Evolutionary conservation across 192 early-diverging fungal species (phyloP).

Genomic region (Diversispora epigaea): DNA sequence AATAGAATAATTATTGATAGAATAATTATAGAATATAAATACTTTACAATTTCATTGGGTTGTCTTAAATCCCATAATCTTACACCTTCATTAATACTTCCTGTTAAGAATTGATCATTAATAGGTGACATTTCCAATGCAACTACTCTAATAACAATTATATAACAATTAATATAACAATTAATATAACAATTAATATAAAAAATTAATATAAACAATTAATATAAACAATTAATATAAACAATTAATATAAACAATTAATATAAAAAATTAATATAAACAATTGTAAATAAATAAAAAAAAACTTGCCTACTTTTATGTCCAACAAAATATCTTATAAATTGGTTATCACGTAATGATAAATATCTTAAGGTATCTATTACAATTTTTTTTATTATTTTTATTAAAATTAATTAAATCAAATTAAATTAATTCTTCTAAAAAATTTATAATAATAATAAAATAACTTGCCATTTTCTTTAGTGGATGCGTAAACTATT

Average conservation of each 20-base stretch:
- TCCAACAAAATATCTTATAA: constrained; percentile 88
- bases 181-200: background rate
- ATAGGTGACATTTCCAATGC: constrained; percentile 77
- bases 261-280: too few species aligned
- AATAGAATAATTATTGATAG: too few species aligned
- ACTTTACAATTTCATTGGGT: constrained; percentile 52
- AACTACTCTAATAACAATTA: constrained; percentile 55
- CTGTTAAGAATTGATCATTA: constrained; percentile 81
- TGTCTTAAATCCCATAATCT: constrained; percentile 83
- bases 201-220: background rate
- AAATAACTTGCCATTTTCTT: constrained; percentile 71
- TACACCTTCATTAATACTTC: constrained; percentile 72
- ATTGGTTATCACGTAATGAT: constrained; percentile 93
- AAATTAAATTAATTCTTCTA: background rate
- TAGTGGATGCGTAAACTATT: constrained; percentile 91
- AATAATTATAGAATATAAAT: too few species aligned
- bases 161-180: background rate
- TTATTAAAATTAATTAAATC: background rate
- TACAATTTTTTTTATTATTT: background rate
- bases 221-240: background rate
- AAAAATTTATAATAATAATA: too few species aligned
- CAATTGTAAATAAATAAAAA: too few species aligned
- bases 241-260: background rate
- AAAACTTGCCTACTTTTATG: constrained; percentile 63
- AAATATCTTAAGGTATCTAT: constrained; percentile 90